Conservation (phyloP, 495 filamentous ascomycete genomes). For the Aspergillus coremiiformis region DNA sequence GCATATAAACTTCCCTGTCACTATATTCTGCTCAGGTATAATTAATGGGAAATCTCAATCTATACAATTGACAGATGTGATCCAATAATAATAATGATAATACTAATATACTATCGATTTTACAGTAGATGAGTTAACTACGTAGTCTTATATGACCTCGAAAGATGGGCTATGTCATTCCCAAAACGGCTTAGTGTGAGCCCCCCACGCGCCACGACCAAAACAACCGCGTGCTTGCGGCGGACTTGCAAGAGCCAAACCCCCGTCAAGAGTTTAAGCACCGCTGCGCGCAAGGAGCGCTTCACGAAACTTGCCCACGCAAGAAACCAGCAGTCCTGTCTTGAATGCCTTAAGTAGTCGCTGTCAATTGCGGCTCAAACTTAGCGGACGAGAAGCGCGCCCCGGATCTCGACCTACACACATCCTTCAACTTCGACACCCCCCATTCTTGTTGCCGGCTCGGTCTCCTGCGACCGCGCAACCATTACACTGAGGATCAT, state of each 20-base stretch:
- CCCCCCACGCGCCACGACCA: slow-evolving; percentile 42
- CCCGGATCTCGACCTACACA: slow-evolving; percentile 5
- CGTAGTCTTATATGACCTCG: too few species aligned
- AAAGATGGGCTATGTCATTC: slow-evolving; percentile 5
- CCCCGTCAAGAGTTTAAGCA: slow-evolving; percentile 2
- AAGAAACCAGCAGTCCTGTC: not conserved
- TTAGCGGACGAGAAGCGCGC: slow-evolving; percentile 9
- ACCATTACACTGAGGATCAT: not conserved
- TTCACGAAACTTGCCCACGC: not conserved
- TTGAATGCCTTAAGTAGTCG: not conserved
- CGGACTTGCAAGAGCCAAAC: slow-evolving; percentile 11
- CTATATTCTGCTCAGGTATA: not conserved
- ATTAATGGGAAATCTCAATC: not conserved
- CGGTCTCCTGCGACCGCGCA: slow-evolving; percentile 3
- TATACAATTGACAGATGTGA: too few species aligned
- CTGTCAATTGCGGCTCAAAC: slow-evolving; percentile 6
- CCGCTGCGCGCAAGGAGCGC: slow-evolving; percentile 20
- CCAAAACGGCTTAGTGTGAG: slow-evolving; percentile 33
- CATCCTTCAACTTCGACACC: slow-evolving; percentile 1
- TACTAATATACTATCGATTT: too few species aligned
- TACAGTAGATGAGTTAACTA: too few species aligned
- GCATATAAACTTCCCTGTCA: not conserved
- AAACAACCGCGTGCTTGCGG: slow-evolving; percentile 41
- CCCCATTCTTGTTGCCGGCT: not conserved
- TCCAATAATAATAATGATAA: too few species aligned